Evolutionary conservation across 305 asterid species (phyloP).

Genomic region (Euphrasia arctica): DNA sequence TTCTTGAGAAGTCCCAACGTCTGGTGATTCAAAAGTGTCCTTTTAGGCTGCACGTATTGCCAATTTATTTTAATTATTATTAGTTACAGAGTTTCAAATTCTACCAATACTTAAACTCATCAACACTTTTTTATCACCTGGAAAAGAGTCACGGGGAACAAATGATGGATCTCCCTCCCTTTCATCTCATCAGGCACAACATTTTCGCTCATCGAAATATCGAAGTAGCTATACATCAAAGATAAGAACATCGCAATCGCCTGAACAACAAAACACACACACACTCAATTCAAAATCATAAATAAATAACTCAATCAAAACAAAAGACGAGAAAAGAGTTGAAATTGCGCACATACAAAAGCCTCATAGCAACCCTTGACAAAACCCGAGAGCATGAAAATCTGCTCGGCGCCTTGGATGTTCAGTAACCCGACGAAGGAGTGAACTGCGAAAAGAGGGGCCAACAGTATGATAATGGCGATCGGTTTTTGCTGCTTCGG

Average conservation of each 20-base stretch:
- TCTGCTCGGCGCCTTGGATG: conserved; percentile 47
- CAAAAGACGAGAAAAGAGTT: neutral
- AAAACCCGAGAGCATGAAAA: conserved; percentile 56
- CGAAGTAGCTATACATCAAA: conserved; percentile 64
- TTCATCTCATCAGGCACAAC: conserved; percentile 81
- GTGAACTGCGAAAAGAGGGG: conserved; percentile 67
- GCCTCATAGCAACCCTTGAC: conserved; percentile 82
- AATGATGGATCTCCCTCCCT: conserved; percentile 85
- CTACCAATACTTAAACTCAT: too few species aligned
- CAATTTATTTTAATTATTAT: too few species aligned
- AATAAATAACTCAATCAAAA: neutral
- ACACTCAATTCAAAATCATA: conserved; percentile 11
- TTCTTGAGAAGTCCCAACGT: conserved; percentile 61
- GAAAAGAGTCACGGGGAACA: conserved; percentile 84
- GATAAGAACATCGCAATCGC: conserved; percentile 69
- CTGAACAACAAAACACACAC: conserved; percentile 22
- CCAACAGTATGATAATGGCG: conserved; percentile 55
- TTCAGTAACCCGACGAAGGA: conserved; percentile 74
- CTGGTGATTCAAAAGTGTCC: conserved; percentile 59
- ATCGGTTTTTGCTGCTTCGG: conserved; percentile 84
- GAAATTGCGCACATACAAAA: conserved; percentile 36
- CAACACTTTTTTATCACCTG: conserved; percentile 36
- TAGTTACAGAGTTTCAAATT: too few species aligned
- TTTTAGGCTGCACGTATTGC: conserved; percentile 54
- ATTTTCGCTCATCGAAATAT: conserved; percentile 60